Evolutionary conservation across 202 grass and related monocot species (phyloP), one percentile per base, ranked within the genome.

Genomic region (Alloteropsis angusta): DNA sequence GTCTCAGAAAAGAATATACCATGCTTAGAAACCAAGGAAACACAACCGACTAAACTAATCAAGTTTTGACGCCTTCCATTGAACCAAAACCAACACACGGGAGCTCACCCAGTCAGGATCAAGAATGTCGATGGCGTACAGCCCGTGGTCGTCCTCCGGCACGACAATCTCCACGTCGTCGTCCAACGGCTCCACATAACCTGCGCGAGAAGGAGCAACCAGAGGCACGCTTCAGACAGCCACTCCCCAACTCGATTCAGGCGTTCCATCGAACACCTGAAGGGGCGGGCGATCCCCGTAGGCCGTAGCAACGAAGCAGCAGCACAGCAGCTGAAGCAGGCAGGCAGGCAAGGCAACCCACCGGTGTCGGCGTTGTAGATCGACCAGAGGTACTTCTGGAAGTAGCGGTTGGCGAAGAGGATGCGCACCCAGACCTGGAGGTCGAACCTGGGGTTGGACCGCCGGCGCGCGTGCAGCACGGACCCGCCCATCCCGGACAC

Each of bases 401-500:
- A 97, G 78, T 97, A 78, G 50, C n/a, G 22, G 86, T 94, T 86
- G 74, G 94, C 94, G 44, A 88, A 79, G 74, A 97, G 79, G 84
- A 94, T 79, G 83, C 94, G 87, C 59, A 97, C 91, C 94, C 91
- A 97, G 19, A 87, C 94, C 18, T 87, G 77, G 67, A 92, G 61
- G 63, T 84, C 70, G 68, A 82, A 75, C 76, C 80, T 84, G 71
- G 76, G 32, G 64, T 88, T 36, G 63, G 88, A 94, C 83, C 87
- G 72, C 42, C 81, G 87, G 81, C 86, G 88, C 64, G 91, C 94
- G 76, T 97, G 70, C 85, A 97, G 86, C 53, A 94, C 85, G 22
- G 94, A 94, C 22, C 91, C 91, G 53, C 87, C 94, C 91, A 97
- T 94, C 59, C 94, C 94, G 47, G 94, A 92, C n/a, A 97, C 89